Evolutionary conservation across 768 basidiomycete genomes (phyloP).

Genomic region (Rhizopogon vesiculosus): DNA sequence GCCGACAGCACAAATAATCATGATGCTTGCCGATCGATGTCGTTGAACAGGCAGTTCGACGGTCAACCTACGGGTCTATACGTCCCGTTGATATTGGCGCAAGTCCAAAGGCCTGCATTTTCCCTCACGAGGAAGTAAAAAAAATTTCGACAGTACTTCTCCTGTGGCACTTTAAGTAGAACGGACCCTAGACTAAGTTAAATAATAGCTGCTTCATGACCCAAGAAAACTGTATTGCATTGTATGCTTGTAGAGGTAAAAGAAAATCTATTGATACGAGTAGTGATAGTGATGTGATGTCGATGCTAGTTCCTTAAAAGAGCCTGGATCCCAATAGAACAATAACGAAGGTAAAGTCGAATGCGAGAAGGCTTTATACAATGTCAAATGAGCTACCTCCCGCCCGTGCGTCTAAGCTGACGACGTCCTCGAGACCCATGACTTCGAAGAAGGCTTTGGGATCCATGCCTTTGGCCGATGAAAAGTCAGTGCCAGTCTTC

Average conservation of each 20-base stretch:
- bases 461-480: conserved; percentile 61
- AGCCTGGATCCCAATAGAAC: background rate
- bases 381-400: conserved; percentile 56
- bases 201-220: background rate
- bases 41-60: too few species aligned
- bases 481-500: conserved; percentile 74
- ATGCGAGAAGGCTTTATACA: conserved; percentile 29
- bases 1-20: too few species aligned
- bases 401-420: conserved; percentile 49
- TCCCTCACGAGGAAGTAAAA: too few species aligned
- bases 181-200: background rate
- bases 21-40: too few species aligned
- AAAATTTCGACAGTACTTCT: background rate
- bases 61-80: too few species aligned
- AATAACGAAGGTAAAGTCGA: background rate
- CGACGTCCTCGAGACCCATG: conserved; percentile 58
- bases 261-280: conserved; percentile 15
- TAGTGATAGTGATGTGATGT: conserved; percentile 9
- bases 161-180: too few species aligned
- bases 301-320: conserved; percentile 7
- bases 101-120: too few species aligned
- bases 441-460: conserved; percentile 75
- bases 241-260: conserved; percentile 12
- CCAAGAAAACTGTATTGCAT: conserved; percentile 10
- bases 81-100: too few species aligned